Evolutionary conservation across 2,329 filamentous ascomycete genomes (phyloP).

Genomic region (Hysterium pulicare): DNA sequence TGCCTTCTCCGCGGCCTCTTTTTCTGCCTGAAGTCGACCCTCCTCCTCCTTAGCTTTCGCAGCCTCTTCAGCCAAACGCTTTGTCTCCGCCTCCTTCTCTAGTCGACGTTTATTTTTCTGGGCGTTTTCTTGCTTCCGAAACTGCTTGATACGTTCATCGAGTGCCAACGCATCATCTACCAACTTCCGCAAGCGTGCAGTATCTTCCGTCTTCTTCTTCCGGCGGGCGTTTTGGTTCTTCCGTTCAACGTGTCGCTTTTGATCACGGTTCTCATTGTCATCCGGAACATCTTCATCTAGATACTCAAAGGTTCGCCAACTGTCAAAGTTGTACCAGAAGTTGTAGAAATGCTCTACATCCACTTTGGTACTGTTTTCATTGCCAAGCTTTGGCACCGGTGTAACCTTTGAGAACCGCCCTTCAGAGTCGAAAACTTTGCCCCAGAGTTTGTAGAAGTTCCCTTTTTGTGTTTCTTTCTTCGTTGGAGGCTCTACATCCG

Average conservation of each 20-base stretch:
- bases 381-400: constrained; percentile 82
- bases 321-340: constrained; percentile 99
- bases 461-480: constrained; percentile 86
- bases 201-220: constrained; percentile 99
- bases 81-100: constrained; percentile 88
- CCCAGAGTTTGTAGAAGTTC: constrained; percentile 96
- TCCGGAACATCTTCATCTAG: constrained; percentile 98
- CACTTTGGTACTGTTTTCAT: constrained; percentile 79
- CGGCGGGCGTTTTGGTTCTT: constrained; percentile 97
- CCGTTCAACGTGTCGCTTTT: constrained; percentile 96
- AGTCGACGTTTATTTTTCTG: constrained; percentile 93
- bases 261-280: constrained; percentile 97
- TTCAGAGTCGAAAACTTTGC: constrained; percentile 84
- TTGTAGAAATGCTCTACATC: constrained; percentile 97
- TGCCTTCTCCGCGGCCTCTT: constrained; percentile 81
- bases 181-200: constrained; percentile 79
- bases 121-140: constrained; percentile 86
- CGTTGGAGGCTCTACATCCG: constrained; percentile 84
- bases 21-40: constrained; percentile 73
- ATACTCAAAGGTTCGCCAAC: constrained; percentile 96
- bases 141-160: constrained; percentile 96
- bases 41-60: constrained; percentile 80
- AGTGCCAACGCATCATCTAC: constrained; percentile 80
- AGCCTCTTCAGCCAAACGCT: constrained; percentile 81
- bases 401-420: constrained; percentile 87